A percentile compares a stretch with the other conserved stretches of the same genome.
Evolutionary conservation across 495 filamentous ascomycete species (phyloP).

Genomic region (Daldinia bambusicola): DNA sequence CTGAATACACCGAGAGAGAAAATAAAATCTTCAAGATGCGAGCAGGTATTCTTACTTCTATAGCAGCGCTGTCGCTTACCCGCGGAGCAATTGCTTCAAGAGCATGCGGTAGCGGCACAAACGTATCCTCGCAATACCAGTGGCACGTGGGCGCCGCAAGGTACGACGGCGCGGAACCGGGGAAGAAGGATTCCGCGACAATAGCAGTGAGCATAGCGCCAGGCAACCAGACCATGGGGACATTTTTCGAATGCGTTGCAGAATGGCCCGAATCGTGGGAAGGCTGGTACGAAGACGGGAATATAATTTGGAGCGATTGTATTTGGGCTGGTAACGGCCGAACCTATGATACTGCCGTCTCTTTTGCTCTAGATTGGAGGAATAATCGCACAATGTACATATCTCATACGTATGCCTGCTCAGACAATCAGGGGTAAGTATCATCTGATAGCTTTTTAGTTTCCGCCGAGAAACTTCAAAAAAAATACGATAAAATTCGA

Average conservation of each 20-base stretch:
- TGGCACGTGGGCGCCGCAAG: conserved; percentile 49
- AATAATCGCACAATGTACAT: conserved; percentile 51
- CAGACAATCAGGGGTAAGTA: conserved; percentile 50
- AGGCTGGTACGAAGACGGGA: conserved; percentile 49
- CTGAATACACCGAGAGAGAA: background rate
- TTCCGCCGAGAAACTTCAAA: background rate
- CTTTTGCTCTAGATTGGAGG: conserved; percentile 54
- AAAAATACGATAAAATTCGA: background rate
- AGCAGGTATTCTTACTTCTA: conserved; percentile 19
- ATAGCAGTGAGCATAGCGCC: conserved; percentile 50
- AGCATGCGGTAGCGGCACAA: conserved; percentile 39
- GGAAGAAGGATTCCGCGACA: conserved; percentile 40
- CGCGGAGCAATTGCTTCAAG: conserved; percentile 37
- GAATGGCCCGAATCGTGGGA: conserved; percentile 55
- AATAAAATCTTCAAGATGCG: conserved; percentile 25
- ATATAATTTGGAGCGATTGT: conserved; percentile 56
- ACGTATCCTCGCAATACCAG: conserved; percentile 38
- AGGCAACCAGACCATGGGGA: conserved; percentile 36
- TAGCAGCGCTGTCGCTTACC: conserved; percentile 31
- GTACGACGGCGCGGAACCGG: conserved; percentile 46
- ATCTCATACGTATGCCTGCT: conserved; percentile 53
- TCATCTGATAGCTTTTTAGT: background rate
- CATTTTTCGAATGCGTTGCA: conserved; percentile 53
- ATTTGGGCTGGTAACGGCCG: conserved; percentile 55
- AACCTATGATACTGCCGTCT: conserved; percentile 49